Percentiles rank a stretch among this genome's conserved stretches.
phyloP scores from a whole-genome alignment of 768 basidiomycete genomes.

The Lactarius sanguifluus region DNA sequence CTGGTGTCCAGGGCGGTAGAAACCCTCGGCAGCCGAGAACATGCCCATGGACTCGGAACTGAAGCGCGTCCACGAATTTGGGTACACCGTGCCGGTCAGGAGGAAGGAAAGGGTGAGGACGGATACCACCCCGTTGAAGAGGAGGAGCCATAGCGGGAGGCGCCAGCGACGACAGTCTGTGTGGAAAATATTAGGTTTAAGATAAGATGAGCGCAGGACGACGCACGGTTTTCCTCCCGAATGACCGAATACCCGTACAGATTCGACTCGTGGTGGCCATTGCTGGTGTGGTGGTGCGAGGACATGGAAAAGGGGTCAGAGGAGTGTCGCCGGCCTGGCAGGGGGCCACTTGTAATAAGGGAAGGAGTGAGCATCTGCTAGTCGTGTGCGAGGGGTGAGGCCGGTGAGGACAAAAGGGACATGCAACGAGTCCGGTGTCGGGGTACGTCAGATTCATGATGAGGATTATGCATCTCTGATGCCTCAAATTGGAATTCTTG shows the following conservation, averaged over 20 bases:
- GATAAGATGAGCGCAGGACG: background rate
- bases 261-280: background rate
- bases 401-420: background rate
- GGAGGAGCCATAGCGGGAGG: constrained; percentile 24
- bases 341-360: background rate
- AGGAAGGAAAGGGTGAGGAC: constrained; percentile 21
- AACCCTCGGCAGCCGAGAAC: background rate
- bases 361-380: background rate
- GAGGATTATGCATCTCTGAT: background rate
- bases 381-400: background rate
- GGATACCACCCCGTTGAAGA: constrained; percentile 21
- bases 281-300: background rate
- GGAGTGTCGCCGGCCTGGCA: background rate
- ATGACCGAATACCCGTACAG: constrained; percentile 5
- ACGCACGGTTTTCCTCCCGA: constrained; percentile 15
- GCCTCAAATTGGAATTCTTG: background rate
- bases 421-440: background rate
- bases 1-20: constrained; percentile 8
- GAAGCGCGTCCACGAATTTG: constrained; percentile 14
- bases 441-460: background rate
- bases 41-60: constrained; percentile 13
- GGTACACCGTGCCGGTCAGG: constrained; percentile 20
- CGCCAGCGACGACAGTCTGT: constrained; percentile 15
- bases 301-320: background rate
- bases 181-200: background rate